A percentile compares a stretch with the other conserved stretches of the same genome.
These are phyloP conservation scores for Scheffersomyces stipitis DNA, from an alignment of 805 yeast genomes.

Conservation along the genomic window DNA sequence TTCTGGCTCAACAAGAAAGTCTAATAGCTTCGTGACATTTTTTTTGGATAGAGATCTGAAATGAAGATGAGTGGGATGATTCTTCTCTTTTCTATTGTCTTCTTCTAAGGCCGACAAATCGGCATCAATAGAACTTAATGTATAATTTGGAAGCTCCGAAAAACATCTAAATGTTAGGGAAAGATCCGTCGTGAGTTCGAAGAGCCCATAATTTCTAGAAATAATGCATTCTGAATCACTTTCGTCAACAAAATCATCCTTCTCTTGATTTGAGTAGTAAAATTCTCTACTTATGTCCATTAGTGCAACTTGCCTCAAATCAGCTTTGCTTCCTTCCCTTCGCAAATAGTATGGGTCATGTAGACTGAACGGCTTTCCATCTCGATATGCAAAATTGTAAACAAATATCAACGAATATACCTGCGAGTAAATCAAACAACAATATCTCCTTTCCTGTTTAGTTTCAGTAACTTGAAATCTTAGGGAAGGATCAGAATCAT, in stretches of 20 bases:
- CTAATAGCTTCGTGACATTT: neutral
- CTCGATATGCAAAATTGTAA: conserved; percentile 32
- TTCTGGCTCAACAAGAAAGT: neutral
- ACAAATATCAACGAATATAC: conserved; percentile 29
- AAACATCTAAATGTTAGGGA: conserved; percentile 11
- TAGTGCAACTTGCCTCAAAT: conserved; percentile 15
- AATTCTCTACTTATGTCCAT: conserved; percentile 5
- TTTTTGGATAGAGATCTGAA: neutral
- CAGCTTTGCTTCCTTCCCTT: conserved; percentile 6
- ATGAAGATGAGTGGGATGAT: no score
- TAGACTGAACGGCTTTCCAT: conserved; percentile 34
- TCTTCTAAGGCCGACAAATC: no score
- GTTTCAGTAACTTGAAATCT: conserved; percentile 35
- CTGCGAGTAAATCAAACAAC: conserved; percentile 30
- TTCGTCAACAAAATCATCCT: conserved; percentile 8
- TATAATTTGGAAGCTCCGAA: conserved; percentile 1
- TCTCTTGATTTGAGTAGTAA: neutral
- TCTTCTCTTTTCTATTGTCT: no score
- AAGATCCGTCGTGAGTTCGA: conserved; percentile 17
- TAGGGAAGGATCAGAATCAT: conserved; percentile 54
- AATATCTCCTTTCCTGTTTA: conserved; percentile 17
- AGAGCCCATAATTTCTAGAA: conserved; percentile 10
- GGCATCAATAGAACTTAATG: neutral
- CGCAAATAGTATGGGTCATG: conserved; percentile 35
- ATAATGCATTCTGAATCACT: conserved; percentile 6